Evolutionary conservation across 75 land plant genomes (phyloP), one percentile per base, ranked within the genome.

Genomic region (Pinus albicaulis): DNA sequence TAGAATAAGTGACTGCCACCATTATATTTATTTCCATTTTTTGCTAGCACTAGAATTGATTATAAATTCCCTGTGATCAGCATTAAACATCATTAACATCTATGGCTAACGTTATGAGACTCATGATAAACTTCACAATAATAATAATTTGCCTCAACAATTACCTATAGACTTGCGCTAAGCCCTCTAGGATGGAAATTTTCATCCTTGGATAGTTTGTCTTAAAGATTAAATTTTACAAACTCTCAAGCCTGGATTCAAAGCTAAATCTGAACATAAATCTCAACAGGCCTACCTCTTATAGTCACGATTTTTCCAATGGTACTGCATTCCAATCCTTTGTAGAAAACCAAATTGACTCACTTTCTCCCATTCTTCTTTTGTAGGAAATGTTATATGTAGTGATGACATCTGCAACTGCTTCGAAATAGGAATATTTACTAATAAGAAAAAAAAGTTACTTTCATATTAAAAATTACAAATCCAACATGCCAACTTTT

Each of bases 251-350:
- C 14, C 6, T 31, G 34, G 31, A 5, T 38, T 44, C 48, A 44
- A 44, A 65, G 16, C 69, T 31, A 65, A 65, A 65, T 65, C 71
- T 3, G n/a, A 38, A 22, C 10, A 68, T 8, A 38, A 68, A 38
- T 38, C 12, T 68, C 48, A 38, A 10, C 22, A 16, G 11, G 17
- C 71, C 10, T 68, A 90, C 97, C 87, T 84, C 74, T 85, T 85
- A 78, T 97, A 97, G 69, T 90, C 82, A 44, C 90, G 83, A 81
- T 97, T 97, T 60, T 87, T 84, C 99, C 99, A 97, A 83, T 96
- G 99, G 74, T 97, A 97, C 77, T 97, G 99, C 89, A 97, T 92
- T 58, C 95, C 99, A 74, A 91, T 84, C 65, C 99, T 87, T 78
- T 92, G 98, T 57, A 97, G 77, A 80, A 94, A 97, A 16, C 98